phyloP scores from a whole-genome alignment of 768 basidiomycete genomes.

The Leccinum boreale region DNA sequence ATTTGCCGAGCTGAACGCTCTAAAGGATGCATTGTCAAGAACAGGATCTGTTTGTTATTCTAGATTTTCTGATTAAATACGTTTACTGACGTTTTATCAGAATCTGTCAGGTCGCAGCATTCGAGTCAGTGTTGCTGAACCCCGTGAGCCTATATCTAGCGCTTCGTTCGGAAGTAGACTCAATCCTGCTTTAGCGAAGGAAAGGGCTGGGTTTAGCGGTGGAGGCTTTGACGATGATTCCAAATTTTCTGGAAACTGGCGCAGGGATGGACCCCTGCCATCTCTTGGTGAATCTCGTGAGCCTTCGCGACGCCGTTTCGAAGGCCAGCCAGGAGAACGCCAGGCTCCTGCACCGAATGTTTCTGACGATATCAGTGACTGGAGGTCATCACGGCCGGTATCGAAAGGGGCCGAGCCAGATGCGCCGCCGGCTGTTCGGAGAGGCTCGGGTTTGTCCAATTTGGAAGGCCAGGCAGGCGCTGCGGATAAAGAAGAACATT shows the following conservation, averaged over 20 bases:
- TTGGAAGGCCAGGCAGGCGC: constrained; percentile 41
- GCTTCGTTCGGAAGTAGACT: constrained; percentile 4
- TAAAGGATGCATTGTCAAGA: constrained; percentile 80
- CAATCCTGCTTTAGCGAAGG: constrained; percentile 58
- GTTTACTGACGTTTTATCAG: constrained; percentile 33
- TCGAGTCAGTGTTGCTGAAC: constrained; percentile 93
- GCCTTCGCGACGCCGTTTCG: constrained; percentile 61
- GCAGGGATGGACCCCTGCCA: constrained; percentile 83
- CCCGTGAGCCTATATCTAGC: constrained; percentile 62
- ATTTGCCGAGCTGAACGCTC: constrained; percentile 79
- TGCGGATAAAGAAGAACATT: constrained; percentile 78
- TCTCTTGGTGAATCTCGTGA: constrained; percentile 61
- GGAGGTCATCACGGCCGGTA: constrained; percentile 58
- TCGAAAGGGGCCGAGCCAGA: constrained; percentile 46
- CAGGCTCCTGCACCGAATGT: constrained; percentile 43
- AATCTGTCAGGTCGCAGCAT: constrained; percentile 74
- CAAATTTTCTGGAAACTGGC: constrained; percentile 84
- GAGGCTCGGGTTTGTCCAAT: constrained; percentile 53
- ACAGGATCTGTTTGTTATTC: constrained; percentile 57
- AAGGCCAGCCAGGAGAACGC: constrained; percentile 47
- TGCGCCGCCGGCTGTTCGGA: constrained; percentile 47
- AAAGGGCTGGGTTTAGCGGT: constrained; percentile 57
- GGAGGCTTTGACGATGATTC: constrained; percentile 59
- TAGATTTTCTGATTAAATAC: background rate
- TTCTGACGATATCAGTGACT: constrained; percentile 65